These are phyloP conservation scores for Rutstroemia sp. DNA, from an alignment of 2,329 filamentous ascomycete genomes.

Conservation along the genomic window DNA sequence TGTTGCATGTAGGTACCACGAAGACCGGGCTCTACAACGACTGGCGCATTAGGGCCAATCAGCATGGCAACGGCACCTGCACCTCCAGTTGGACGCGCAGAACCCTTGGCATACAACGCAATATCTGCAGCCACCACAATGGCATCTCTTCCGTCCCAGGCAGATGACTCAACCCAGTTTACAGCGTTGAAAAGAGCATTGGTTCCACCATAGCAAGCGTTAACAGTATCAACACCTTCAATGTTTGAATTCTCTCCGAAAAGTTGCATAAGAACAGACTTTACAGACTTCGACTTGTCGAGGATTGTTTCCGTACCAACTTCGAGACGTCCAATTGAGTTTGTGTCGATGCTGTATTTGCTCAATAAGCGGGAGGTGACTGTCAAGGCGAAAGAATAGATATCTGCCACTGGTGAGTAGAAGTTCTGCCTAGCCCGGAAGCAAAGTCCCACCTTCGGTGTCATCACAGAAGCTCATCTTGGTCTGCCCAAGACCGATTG, in stretches of 20 bases:
- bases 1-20: constrained; percentile 76
- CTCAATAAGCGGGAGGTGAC: constrained; percentile 68
- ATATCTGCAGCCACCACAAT: constrained; percentile 78
- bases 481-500: constrained; percentile 83
- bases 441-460: constrained; percentile 57
- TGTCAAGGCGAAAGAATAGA: constrained; percentile 79
- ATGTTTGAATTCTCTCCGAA: constrained; percentile 79
- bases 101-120: constrained; percentile 77
- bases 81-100: constrained; percentile 73
- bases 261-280: constrained; percentile 81
- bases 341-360: constrained; percentile 77
- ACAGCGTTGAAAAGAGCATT: constrained; percentile 77
- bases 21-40: constrained; percentile 71
- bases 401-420: constrained; percentile 43
- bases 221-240: constrained; percentile 76
- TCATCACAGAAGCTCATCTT: constrained; percentile 92
- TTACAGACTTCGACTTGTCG: constrained; percentile 88
- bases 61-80: constrained; percentile 74
- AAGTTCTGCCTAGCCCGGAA: constrained; percentile 1
- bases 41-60: constrained; percentile 68
- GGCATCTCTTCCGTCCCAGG: constrained; percentile 76
- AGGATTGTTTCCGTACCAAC: constrained; percentile 80
- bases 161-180: constrained; percentile 83
- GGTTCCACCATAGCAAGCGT: constrained; percentile 82
- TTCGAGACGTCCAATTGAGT: constrained; percentile 72